Evolutionary conservation across 2,329 filamentous ascomycete species (phyloP), one percentile per base, ranked within the genome.

Genomic region (Zymoseptoria crescenta): DNA sequence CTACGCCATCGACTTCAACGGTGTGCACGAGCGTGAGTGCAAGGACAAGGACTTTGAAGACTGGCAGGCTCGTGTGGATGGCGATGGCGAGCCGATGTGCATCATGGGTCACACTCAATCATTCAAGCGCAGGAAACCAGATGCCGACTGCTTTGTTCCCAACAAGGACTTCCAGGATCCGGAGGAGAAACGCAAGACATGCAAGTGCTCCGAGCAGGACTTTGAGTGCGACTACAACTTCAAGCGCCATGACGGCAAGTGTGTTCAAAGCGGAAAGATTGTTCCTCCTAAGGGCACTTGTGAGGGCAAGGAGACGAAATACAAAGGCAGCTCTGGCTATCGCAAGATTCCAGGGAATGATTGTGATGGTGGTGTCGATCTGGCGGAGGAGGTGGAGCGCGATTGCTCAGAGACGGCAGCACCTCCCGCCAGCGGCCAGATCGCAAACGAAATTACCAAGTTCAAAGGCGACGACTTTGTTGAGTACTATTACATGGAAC

Each of bases 221-320:
- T 99, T 96, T 72, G 94, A 99, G 75, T 99, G 94, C 73, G 93
- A 97, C 71, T 96, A 89, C 59, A 95, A 96, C 73, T 97, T 96
- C 72, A 83, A 83, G 66, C 80, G 80, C 58, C 78, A 83, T 3
- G 84, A 93, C 62, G 80, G 83, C 56, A 83, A 87, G 62, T 97
- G 94, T 71, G 79, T 85, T 24, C 81, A 83, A 7, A 82, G 80
- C 27, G 85, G 83, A 0, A 77, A 82, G 2, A 73, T 96, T 50
- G 72, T 79, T 2, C 77, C 85, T 1, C 91, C 92, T 0, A 81
- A 88, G 52, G 89, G 84, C 7, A 81, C 83, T 28, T 99, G 94
- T 74, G 84, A 88, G 69, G 81, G 85, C 49, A 79, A 82, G 2
- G 83, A 86, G 8, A 87, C 87, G 59, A 91, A 79, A 1, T 99